These are phyloP conservation scores for Apostasia ramifera DNA, from an alignment of 106 monocot genomes.

Conservation along the genomic window DNA sequence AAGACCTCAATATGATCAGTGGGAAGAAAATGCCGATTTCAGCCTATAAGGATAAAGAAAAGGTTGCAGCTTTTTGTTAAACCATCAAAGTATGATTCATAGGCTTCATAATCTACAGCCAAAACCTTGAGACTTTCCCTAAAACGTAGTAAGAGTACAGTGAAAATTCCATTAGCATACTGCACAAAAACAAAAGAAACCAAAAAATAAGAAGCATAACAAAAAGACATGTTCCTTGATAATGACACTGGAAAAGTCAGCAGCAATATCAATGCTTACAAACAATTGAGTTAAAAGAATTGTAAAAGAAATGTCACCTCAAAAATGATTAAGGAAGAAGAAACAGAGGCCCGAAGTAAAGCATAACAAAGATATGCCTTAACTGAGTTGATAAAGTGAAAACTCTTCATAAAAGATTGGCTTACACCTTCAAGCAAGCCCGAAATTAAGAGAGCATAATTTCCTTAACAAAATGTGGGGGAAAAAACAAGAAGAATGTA, in stretches of 20 bases:
- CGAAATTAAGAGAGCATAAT: conserved; percentile 15
- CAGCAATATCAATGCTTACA: no score
- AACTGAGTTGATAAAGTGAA: conserved; percentile 96
- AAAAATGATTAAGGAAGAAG: conserved; percentile 76
- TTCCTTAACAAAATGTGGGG: no score
- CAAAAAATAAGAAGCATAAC: no score
- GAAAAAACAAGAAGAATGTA: no score
- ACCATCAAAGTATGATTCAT: background rate
- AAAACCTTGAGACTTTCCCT: conserved; percentile 96
- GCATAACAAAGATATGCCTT: conserved; percentile 98
- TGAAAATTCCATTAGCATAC: conserved; percentile 88
- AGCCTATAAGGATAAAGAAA: conserved; percentile 37
- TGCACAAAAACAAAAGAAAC: conserved; percentile 22
- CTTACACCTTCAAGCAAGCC: conserved; percentile 91
- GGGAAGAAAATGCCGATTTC: conserved; percentile 97
- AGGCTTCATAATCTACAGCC: background rate
- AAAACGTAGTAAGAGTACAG: conserved; percentile 86
- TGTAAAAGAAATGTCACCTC: conserved; percentile 43
- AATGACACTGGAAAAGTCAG: no score
- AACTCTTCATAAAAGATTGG: conserved; percentile 84
- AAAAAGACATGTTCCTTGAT: no score
- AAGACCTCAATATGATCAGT: conserved; percentile 75
- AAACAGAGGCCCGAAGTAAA: conserved; percentile 84
- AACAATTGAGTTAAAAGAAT: no score
- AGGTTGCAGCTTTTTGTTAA: background rate